Base-by-base conservation (phyloP, 495 filamentous ascomycete genomes). In the Peziza echinospora region DNA sequence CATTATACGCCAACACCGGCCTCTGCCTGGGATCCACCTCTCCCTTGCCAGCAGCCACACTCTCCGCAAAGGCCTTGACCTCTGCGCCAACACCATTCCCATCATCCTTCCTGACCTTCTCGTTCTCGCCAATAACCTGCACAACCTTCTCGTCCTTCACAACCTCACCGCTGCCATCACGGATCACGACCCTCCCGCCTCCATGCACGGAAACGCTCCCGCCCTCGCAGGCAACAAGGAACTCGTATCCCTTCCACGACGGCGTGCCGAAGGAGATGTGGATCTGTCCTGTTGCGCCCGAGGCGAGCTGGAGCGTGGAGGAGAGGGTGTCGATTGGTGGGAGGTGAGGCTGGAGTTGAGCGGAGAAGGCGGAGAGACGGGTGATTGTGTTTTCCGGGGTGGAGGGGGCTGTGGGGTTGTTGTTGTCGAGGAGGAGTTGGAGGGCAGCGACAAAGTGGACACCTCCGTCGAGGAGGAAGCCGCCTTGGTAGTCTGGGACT, bases 391-490 rank as follows among this genome's bases (percentile, higher is more conserved):
- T 17, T 37, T 37, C 2, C 1, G 30, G 11, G 26, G 26, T 34
- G 26, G n/a, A 8, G n/a, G 26, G 26, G 26, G 7, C 26, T 62
- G 2, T 69, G 53, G 34, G 51, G 61, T 16, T 67, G 60, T n/a
- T 70, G 68, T 13, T 60, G 51, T 4, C 72, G 75, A 1, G 84
- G 41, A 86, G 58, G 39, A 73, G 54, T 41, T 78, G 63, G 7
- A 77, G 61, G 0, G 63, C 77, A 16, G 82, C 82, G 24, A 76
- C 63, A 47, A 71, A 73, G 56, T 86, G 82, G 5, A 89, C 73
- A 2, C 82, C 81, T 3, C 76, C 82, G 51, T 86, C 82, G 0
- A 87, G 64, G 17, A 85, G 57, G 53, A 85, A 89, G 17, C 82
- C 82, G 21, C 80, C 82, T 56, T 83, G 78, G 54, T 84, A 71